These are phyloP conservation scores for Psilocybe cyanescens DNA, from an alignment of 768 basidiomycete species.

Conservation along the genomic window DNA sequence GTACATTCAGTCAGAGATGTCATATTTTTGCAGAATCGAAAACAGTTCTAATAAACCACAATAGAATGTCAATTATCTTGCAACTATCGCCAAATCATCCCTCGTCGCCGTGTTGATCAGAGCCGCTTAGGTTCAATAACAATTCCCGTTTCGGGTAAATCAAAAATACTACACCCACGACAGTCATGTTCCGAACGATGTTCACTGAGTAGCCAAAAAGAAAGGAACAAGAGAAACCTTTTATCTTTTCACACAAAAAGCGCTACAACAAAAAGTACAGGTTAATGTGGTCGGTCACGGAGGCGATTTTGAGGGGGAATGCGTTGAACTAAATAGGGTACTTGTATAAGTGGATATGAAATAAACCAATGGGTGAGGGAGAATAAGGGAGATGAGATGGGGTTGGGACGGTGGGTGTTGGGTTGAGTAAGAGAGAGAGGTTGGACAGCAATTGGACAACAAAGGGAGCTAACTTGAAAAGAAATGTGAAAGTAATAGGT, in stretches of 20 bases:
- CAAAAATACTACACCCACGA: too few relatives aligned
- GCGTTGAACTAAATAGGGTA: constrained; percentile 2
- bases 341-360: neutral
- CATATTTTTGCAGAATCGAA: too few relatives aligned
- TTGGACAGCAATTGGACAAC: constrained; percentile 1
- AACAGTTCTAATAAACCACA: too few relatives aligned
- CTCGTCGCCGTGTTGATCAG: too few relatives aligned
- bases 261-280: constrained; percentile 9
- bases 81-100: too few relatives aligned
- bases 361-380: neutral
- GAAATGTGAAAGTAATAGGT: neutral
- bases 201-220: too few relatives aligned
- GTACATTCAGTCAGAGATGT: too few relatives aligned
- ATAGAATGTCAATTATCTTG: too few relatives aligned
- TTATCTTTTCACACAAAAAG: constrained; percentile 2
- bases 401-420: neutral
- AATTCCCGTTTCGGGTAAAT: too few relatives aligned
- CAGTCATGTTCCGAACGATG: too few relatives aligned
- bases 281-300: neutral
- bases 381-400: neutral
- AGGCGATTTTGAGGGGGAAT: neutral
- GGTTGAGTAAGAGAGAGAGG: neutral
- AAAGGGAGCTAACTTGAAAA: neutral
- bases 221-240: neutral
- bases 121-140: too few relatives aligned